Conservation (phyloP, 2,329 filamentous ascomycete genomes). For the Colletotrichum costaricense region DNA sequence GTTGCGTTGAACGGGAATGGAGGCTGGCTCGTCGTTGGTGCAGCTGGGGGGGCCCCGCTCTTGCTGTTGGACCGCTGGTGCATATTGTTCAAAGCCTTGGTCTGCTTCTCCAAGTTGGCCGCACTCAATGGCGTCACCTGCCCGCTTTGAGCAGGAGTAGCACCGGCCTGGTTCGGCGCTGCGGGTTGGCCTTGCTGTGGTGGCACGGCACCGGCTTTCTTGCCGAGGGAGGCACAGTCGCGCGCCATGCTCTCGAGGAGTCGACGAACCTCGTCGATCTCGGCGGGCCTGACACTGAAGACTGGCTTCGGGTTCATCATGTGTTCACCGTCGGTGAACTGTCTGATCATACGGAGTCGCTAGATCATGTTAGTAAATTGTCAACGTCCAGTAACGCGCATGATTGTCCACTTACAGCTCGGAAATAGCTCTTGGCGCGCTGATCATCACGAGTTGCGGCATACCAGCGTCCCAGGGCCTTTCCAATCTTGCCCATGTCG, state of each 20-base stretch:
- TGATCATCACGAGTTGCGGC: conserved; percentile 59
- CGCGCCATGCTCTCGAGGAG: conserved; percentile 65
- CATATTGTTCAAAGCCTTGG: conserved; percentile 59
- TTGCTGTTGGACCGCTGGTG: conserved; percentile 59
- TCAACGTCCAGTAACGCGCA: neutral
- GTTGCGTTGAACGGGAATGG: conserved; percentile 66
- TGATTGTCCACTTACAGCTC: conserved; percentile 54
- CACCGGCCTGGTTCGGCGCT: conserved; percentile 41
- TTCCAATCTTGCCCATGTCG: conserved; percentile 58
- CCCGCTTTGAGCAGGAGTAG: conserved; percentile 9
- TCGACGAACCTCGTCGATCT: conserved; percentile 60
- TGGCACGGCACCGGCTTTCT: conserved; percentile 35
- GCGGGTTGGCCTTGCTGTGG: conserved; percentile 29
- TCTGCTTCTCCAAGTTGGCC: conserved; percentile 64
- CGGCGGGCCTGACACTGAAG: conserved; percentile 63
- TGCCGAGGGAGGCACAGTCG: conserved; percentile 52
- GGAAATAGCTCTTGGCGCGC: conserved; percentile 64
- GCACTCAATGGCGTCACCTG: conserved; percentile 52
- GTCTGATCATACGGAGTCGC: conserved; percentile 64
- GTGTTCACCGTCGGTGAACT: conserved; percentile 63
- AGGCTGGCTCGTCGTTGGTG: conserved; percentile 67
- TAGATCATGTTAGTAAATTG: conserved; percentile 50
- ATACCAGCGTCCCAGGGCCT: conserved; percentile 60
- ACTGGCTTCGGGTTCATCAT: conserved; percentile 57
- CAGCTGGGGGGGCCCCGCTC: conserved; percentile 60